Base-by-base conservation (phyloP, 352 stramenopile species). In the Phytophthora palmivora region DNA sequence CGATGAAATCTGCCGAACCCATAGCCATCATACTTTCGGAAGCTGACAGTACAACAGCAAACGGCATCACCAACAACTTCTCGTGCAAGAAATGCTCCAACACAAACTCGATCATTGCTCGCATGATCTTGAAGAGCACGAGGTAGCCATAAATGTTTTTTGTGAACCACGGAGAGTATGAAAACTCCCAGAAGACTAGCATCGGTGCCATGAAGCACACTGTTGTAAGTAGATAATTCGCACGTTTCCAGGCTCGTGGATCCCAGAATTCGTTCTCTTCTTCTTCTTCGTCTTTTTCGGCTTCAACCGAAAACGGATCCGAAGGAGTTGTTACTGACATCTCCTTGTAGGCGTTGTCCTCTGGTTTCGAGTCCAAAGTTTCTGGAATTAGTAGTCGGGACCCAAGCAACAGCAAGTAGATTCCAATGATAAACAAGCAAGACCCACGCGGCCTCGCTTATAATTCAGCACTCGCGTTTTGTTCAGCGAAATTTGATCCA, bases 111-210 rank as follows among this genome's bases (percentile, higher is more conserved):
- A 97, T 58, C 15, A 84, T 24, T 32, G 94, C 80, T 58, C 96
- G 84, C 41, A 89, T 45, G 16, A 98, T 24, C 64, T 98, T 98
- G 65, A 98, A 97, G n/a, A 82, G 51, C 9, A 98, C 58, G 28
- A 98, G 80, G 44, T 96, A 97, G 18, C 72, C 67, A 66, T 98
- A 98, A 50, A 98, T 96, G 54, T 98, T 89, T 34, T 79, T 73
- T 8, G 91, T 94, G 57, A 99, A 99, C 16, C 70, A 62, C 15
- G 84, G 57, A 21, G 94, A 99, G 79, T 99, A 99, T 8, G 91
- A 98, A 61, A 99, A 98, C 69, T 99, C 97, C 80, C 92, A 98
- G n/a, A 98, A 77, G 36, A 96, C 75, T n/a, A 99, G 75, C 48
- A 98, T 74, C 14, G 88, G 56, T 22, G 76, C 73, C 76, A 98